Base-by-base conservation (phyloP, 169 alveolate genomes). In the Plasmodium gonderi region DNA sequence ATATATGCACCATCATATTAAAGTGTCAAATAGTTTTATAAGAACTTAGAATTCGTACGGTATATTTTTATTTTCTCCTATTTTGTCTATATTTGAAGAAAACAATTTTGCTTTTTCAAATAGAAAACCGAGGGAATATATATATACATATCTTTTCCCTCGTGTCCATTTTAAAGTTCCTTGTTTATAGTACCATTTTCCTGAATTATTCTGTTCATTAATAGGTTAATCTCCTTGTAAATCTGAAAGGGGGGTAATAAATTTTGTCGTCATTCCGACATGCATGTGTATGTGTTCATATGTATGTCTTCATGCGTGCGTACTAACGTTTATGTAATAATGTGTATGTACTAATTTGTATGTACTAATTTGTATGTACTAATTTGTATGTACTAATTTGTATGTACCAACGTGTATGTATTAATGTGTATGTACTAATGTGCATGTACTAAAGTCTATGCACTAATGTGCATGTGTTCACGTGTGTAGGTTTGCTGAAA, bases 131-230 rank as follows among this genome's bases (percentile, higher is more conserved):
- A 26, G 47, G 65, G n/a, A 36, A 11, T 36, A 64, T 23, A 12
- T n/a, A 11, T 80, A 36, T 6, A n/a, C n/a, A 20, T 75, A 20
- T 20, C 20, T 40, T 44, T 47, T 80, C 49, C 51, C 69, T 38
- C 47, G 29, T 69, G 40, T 5, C 40, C 38, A 49, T 60, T 65
- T 80, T 80, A 60, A 4, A 36, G 76, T 40, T 83, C 92, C 23
- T 74, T 72, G 64, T 83, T 74, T 31, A 83, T 49, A 31, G 40
- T 12, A 2, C 65, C 81, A 69, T 20, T 47, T 17, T 83, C 92
- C 44, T 83, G 76, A 33, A 83, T 68, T 12, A 74, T 80, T 47
- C 64, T 83, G 54, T 83, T 83, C 38, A 83, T 33, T 40, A 83
- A 20, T n/a, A 23, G 3, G 17, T 80, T 26, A 3, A 83, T 6